These are phyloP conservation scores for Cytospora mali DNA, from an alignment of 2,329 filamentous ascomycete genomes.

Conservation along the genomic window DNA sequence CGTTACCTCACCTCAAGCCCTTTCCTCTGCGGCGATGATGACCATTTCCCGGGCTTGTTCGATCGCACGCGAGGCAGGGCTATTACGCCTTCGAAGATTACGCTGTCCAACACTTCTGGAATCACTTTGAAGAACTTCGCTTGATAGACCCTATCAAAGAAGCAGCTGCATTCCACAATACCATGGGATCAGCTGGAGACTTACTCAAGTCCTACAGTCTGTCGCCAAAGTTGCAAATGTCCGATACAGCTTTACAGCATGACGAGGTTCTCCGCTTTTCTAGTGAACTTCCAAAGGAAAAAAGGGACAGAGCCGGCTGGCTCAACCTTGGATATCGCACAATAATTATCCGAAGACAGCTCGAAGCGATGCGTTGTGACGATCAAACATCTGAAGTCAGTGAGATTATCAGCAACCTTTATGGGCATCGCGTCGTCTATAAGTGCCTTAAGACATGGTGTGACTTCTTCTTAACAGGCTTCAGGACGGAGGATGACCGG, in stretches of 20 bases:
- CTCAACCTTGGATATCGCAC: neutral
- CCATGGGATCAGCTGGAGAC: neutral
- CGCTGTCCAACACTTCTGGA: neutral
- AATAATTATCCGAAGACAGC: neutral
- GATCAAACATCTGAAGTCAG: neutral
- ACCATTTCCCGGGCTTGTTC: neutral
- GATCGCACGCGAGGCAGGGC: neutral
- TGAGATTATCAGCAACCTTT: neutral
- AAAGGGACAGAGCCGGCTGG: neutral
- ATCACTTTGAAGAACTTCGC: neutral
- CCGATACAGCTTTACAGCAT: neutral
- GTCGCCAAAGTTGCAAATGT: neutral
- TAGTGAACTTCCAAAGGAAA: neutral
- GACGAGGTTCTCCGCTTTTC: neutral
- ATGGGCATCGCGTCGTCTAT: neutral
- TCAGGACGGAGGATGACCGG: neutral
- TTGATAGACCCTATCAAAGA: neutral
- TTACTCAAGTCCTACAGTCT: neutral
- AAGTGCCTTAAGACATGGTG: conserved; percentile 6
- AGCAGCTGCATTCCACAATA: neutral
- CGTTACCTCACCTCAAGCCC: neutral
- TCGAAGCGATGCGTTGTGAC: neutral
- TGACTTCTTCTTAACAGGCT: neutral
- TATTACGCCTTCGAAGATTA: conserved; percentile 6
- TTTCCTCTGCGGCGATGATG: neutral